phyloP scores from a whole-genome alignment of 179 eudicot genomes.

The Gypsophila paniculata region DNA sequence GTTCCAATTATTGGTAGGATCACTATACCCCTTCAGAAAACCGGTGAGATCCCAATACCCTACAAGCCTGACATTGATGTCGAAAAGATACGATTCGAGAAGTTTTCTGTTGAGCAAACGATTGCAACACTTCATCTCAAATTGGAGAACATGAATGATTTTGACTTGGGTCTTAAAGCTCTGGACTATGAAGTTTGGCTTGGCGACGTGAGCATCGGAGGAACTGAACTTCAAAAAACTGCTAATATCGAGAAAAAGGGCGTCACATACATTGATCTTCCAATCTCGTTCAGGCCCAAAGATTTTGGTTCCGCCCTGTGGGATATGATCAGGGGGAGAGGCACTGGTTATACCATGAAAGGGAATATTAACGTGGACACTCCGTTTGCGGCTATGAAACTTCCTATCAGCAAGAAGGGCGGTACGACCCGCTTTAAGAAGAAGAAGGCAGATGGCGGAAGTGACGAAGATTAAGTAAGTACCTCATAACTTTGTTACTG shows the following conservation, averaged over 20 bases:
- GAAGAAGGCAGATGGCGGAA: slow-evolving; percentile 59
- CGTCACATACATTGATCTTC: slow-evolving; percentile 50
- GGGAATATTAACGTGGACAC: slow-evolving; percentile 79
- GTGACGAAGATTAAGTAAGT: slow-evolving; percentile 55
- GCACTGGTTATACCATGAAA: slow-evolving; percentile 80
- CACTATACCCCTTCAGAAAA: slow-evolving; percentile 82
- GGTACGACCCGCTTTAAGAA: slow-evolving; percentile 79
- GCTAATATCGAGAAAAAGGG: slow-evolving; percentile 61
- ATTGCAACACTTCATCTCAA: slow-evolving; percentile 69
- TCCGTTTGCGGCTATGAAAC: slow-evolving; percentile 83
- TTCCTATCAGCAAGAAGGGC: slow-evolving; percentile 75
- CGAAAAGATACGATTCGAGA: slow-evolving; percentile 73
- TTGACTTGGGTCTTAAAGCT: slow-evolving; percentile 65
- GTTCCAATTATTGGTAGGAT: slow-evolving; percentile 86
- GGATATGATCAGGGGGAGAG: slow-evolving; percentile 92
- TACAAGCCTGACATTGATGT: slow-evolving; percentile 89
- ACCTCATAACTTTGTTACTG: slow-evolving; percentile 1
- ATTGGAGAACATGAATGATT: slow-evolving; percentile 84
- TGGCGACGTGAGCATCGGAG: slow-evolving; percentile 61
- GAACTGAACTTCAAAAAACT: slow-evolving; percentile 63
- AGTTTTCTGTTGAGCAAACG: slow-evolving; percentile 84
- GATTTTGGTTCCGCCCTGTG: slow-evolving; percentile 82
- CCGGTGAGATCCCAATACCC: slow-evolving; percentile 86
- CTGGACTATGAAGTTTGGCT: slow-evolving; percentile 91
- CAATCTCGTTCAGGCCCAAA: slow-evolving; percentile 83